Evolutionary conservation across 495 filamentous ascomycete species (phyloP).

Genomic region (Glarea lozoyensis): DNA sequence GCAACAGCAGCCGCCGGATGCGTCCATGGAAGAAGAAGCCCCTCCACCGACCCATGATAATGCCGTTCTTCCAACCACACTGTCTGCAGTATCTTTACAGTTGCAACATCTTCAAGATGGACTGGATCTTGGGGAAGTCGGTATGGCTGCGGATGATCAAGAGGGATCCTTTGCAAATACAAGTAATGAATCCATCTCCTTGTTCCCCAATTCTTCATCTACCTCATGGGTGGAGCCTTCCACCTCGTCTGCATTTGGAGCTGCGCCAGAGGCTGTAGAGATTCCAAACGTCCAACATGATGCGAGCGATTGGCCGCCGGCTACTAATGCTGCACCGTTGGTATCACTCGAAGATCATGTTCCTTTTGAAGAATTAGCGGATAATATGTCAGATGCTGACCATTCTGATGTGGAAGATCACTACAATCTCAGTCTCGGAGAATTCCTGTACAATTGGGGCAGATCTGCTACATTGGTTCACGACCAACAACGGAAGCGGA

Average conservation of each 20-base stretch:
- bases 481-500: background rate
- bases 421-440: conserved; percentile 14
- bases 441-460: conserved; percentile 19
- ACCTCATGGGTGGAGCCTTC: background rate
- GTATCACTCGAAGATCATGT: background rate
- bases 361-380: background rate
- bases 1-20: background rate
- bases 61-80: conserved; percentile 6
- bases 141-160: conserved; percentile 1
- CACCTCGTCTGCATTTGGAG: conserved; percentile 1
- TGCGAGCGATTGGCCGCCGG: background rate
- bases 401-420: conserved; percentile 18
- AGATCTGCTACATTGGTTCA: background rate
- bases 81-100: conserved; percentile 16
- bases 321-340: background rate
- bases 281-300: background rate
- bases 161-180: conserved; percentile 2
- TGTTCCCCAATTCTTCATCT: conserved; percentile 1
- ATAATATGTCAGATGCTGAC: conserved; percentile 13
- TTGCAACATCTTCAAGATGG: conserved; percentile 21
- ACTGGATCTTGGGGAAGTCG: conserved; percentile 12
- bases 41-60: background rate
- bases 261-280: background rate
- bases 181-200: conserved; percentile 18
- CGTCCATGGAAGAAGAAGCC: background rate